These are phyloP conservation scores for Arabidopsis suecica DNA, from an alignment of 345 rosid species.

Conservation along the genomic window DNA sequence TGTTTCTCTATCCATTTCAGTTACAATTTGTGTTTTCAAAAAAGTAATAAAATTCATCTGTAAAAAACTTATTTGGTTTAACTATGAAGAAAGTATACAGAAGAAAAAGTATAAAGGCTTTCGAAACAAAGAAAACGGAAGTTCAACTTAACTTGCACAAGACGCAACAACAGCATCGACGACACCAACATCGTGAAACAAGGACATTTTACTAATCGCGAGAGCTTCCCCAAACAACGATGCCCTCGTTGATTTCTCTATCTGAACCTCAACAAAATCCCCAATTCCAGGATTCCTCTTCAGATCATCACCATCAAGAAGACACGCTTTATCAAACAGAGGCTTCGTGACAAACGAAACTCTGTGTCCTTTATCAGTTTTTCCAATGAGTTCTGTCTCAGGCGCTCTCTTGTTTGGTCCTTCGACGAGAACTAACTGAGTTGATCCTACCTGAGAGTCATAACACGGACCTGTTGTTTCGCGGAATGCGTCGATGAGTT, in stretches of 20 bases:
- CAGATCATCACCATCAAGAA: slow-evolving; percentile 9
- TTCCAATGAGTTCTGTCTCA: slow-evolving; percentile 81
- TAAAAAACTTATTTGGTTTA: background rate
- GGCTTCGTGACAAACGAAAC: slow-evolving; percentile 64
- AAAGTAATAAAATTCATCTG: background rate
- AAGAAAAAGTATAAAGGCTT: background rate
- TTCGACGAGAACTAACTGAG: slow-evolving; percentile 81
- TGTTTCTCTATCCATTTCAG: background rate
- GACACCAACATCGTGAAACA: slow-evolving; percentile 55
- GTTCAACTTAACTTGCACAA: slow-evolving; percentile 51
- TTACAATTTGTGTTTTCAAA: background rate
- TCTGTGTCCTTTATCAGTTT: slow-evolving; percentile 84
- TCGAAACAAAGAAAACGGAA: slow-evolving; percentile 21
- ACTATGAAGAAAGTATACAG: slow-evolving; percentile 17
- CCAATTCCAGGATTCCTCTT: slow-evolving; percentile 66
- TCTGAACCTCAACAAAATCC: slow-evolving; percentile 78
- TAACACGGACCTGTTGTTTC: slow-evolving; percentile 78
- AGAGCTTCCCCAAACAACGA: slow-evolving; percentile 80
- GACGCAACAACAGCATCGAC: slow-evolving; percentile 48
- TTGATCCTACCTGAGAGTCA: slow-evolving; percentile 72
- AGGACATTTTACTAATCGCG: slow-evolving; percentile 70
- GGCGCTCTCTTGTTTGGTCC: slow-evolving; percentile 96
- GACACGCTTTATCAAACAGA: slow-evolving; percentile 47
- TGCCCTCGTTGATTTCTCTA: slow-evolving; percentile 70
- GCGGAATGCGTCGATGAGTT: slow-evolving; percentile 78